Base-by-base conservation (phyloP, 2,329 filamentous ascomycete genomes). In the Pseudofabraea citricarpa region DNA sequence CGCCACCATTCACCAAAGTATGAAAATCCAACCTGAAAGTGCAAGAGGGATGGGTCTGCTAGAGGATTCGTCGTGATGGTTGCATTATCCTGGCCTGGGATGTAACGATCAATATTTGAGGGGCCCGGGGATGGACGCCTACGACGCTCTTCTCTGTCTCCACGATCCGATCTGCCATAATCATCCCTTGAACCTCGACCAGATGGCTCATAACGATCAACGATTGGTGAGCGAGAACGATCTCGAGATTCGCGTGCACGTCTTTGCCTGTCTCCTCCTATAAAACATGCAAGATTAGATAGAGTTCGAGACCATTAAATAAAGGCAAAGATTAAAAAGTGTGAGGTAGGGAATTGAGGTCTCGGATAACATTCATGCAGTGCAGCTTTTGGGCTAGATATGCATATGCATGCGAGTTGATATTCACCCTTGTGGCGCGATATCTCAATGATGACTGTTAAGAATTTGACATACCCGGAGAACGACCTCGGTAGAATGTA, bases 1-100 rank as follows among this genome's bases (percentile, higher is more conserved):
- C 87, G 79, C 87, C 87, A 91, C 87, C 87, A 91, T 63, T 91
- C 87, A 15, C 87, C 83, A 56, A 88, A 91, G 64, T 85, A 91
- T 12, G 86, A 90, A 64, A 91, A 91, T 2, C 87, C 87, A 43
- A 90, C 87, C 60, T 91, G 87, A 50, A 85, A 90, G 3, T 85
- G 79, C 8, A 91, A 72, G 48, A 79, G 79, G 54, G 85, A 72
- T 2, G 87, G 87, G 49, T 91, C 85, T 10, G 77, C 73, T 3
- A 91, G 68, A 7, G 85, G 85, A 53, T 90, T 90, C 15, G 71
- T 65, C 1, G 71, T 69, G 12, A 75, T 65, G 7, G 74, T 70
- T 22, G 75, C 59, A 45, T 59, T 65, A 41, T 85, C 79, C 53
- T 88, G 83, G 15, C 86, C 85, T 1, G 88, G 88, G 16, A 93